A percentile compares a stretch with the other conserved stretches of the same genome.
phyloP scores from a whole-genome alignment of 345 rosid species.

The Diplotaxis tenuifolia region DNA sequence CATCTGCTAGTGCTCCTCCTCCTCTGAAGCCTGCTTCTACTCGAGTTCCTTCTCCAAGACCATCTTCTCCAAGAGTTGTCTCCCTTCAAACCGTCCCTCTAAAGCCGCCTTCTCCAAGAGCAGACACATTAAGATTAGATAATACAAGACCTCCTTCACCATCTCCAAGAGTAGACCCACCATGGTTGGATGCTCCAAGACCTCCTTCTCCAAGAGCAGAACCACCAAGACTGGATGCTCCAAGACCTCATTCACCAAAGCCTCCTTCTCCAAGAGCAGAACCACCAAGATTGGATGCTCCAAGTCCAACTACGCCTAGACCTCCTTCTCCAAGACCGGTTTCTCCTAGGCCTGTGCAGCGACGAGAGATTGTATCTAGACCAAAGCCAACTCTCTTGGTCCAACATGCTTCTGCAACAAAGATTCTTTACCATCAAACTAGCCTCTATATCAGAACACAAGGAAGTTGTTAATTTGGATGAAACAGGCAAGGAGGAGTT shows the following conservation, averaged over 20 bases:
- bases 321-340: slow-evolving; percentile 51
- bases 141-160: too few species aligned
- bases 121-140: slow-evolving; percentile 42
- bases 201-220: slow-evolving; percentile 49
- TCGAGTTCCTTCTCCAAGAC: slow-evolving; percentile 28
- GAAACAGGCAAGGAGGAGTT: slow-evolving; percentile 84
- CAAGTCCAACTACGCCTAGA: slow-evolving; percentile 48
- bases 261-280: slow-evolving; percentile 32
- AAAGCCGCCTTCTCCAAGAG: slow-evolving; percentile 55
- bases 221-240: slow-evolving; percentile 37
- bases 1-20: slow-evolving; percentile 45
- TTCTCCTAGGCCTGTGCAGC: slow-evolving; percentile 27
- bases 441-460: not conserved
- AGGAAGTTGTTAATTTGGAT: slow-evolving; percentile 4
- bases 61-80: slow-evolving; percentile 15
- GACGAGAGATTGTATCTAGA: slow-evolving; percentile 43
- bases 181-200: slow-evolving; percentile 29
- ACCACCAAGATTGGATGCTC: slow-evolving; percentile 10
- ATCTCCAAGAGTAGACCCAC: slow-evolving; percentile 46
- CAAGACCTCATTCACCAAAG: slow-evolving; percentile 13
- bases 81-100: slow-evolving; percentile 45
- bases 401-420: slow-evolving; percentile 78
- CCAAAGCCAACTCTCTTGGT: slow-evolving; percentile 68
- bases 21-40: slow-evolving; percentile 34
- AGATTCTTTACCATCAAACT: slow-evolving; percentile 43